Evolutionary conservation across 106 monocot species (phyloP), one percentile per base, ranked within the genome.

Genomic region (Vanilla planifolia): DNA sequence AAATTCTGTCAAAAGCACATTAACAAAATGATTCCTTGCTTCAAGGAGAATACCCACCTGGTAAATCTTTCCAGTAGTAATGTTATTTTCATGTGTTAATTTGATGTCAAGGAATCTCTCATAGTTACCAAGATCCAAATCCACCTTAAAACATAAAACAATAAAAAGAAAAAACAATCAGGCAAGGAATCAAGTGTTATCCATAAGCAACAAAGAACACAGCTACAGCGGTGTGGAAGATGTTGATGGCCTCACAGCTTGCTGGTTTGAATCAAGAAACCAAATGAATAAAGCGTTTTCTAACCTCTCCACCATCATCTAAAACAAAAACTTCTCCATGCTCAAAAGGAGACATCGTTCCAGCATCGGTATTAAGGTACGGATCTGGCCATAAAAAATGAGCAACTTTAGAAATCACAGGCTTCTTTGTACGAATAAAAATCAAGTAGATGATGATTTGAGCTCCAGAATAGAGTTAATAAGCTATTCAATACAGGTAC

Each of bases 221-320:
- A n/a, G 8, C 16, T 20, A 33, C 57, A 57, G 35, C 21, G 35
- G 1, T 8, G 11, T 10, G 33, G 28, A 57, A 57, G 35, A 13
- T 57, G 33, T 36, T 2, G 56, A 32, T 56, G 19, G 34, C 2
- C 32, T 26, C 56, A 56, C 3, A 33, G 17, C 35, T 34, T 2
- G 9, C 19, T 17, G 33, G 20, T 36, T 57, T 21, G 19, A 35
- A 16, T 20, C 57, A 57, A 33, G 21, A 20, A 41, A 1, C 50
- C n/a, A 53, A 22, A 10, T 33, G 7, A 51, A 23, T 22, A 30
- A 50, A 65, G 33, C 35, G 19, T 37, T 52, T 41, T 50, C 46
- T 44, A 68, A 85, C 85, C 80, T 85, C 85, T 15, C 85, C 85
- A 44, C 85, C 85, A 64, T 85, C 85, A 60, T 85, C 85, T 63